A percentile compares a stretch with the other conserved stretches of the same genome.
These are phyloP conservation scores for Colletotrichum eremochloae DNA, from an alignment of 2,329 filamentous ascomycete genomes.

Conservation along the genomic window DNA sequence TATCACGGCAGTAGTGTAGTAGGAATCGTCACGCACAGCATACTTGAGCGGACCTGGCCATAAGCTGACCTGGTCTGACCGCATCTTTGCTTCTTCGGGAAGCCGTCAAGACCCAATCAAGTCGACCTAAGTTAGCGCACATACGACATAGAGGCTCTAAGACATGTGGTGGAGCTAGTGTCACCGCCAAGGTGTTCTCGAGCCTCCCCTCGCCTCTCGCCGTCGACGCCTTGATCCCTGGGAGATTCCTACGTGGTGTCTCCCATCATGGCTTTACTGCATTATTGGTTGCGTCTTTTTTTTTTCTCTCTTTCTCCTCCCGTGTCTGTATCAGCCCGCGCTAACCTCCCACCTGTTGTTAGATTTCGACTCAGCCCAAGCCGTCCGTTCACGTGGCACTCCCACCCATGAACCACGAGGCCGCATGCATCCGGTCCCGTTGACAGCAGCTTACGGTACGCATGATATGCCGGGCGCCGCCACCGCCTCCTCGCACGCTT, in stretches of 20 bases:
- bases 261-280: not conserved
- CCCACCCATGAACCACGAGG: not conserved
- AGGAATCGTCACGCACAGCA: too few species aligned
- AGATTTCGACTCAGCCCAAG: not conserved
- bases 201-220: not conserved
- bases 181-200: not conserved
- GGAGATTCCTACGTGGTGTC: not conserved
- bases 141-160: not conserved
- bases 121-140: not conserved
- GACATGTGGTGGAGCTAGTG: not conserved
- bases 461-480: too few species aligned
- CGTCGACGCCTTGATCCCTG: not conserved
- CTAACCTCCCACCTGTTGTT: not conserved
- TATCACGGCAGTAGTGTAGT: not conserved
- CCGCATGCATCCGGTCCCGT: not conserved
- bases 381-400: not conserved
- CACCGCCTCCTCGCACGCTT: too few species aligned
- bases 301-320: too few species aligned
- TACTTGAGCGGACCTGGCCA: too few species aligned
- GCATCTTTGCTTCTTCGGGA: not conserved
- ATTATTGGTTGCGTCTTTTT: not conserved
- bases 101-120: not conserved
- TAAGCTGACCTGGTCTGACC: conserved; percentile 3
- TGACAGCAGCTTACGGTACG: too few species aligned
- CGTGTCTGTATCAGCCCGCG: too few species aligned